These are phyloP conservation scores for Trypanosomatidae sp. DNA, from an alignment of 208 protist genomes.

Conservation along the genomic window DNA sequence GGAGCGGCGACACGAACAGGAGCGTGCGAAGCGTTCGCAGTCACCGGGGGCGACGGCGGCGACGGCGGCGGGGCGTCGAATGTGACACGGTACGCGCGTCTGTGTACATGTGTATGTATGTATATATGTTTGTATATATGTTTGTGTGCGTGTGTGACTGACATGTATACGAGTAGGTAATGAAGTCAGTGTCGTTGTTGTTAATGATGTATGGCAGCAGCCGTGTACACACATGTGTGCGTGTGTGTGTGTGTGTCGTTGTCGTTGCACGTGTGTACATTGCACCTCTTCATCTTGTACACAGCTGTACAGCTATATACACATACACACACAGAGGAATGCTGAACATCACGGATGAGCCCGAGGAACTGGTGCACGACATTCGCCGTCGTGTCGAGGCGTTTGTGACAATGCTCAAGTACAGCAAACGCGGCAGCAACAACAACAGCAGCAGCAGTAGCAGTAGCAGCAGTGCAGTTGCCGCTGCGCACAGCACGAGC, in stretches of 20 bases:
- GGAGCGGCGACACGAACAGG: too few relatives aligned
- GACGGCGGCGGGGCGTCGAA: background rate
- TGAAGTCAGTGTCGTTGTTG: background rate
- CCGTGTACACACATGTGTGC: background rate
- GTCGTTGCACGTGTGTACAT: background rate
- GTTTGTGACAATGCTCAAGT: slow-evolving; percentile 50
- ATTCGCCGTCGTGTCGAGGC: slow-evolving; percentile 34
- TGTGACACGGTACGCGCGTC: background rate
- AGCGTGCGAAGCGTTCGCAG: too few relatives aligned
- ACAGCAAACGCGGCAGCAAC: slow-evolving; percentile 14
- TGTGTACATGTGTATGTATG: background rate
- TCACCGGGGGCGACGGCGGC: background rate
- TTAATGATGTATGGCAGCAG: background rate
- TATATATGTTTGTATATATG: background rate
- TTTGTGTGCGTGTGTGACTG: too few relatives aligned
- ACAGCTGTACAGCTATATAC: background rate
- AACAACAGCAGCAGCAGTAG: too few relatives aligned
- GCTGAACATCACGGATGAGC: slow-evolving; percentile 7
- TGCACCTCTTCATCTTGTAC: background rate
- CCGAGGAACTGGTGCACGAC: slow-evolving; percentile 19
- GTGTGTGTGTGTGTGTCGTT: background rate
- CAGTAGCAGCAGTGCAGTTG: too few relatives aligned
- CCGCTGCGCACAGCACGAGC: slow-evolving; percentile 22
- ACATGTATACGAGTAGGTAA: too few relatives aligned
- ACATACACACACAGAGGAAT: background rate